phyloP scores from a whole-genome alignment of 371 early-diverging fungal species.

The Syncephalastrum monosporum region DNA sequence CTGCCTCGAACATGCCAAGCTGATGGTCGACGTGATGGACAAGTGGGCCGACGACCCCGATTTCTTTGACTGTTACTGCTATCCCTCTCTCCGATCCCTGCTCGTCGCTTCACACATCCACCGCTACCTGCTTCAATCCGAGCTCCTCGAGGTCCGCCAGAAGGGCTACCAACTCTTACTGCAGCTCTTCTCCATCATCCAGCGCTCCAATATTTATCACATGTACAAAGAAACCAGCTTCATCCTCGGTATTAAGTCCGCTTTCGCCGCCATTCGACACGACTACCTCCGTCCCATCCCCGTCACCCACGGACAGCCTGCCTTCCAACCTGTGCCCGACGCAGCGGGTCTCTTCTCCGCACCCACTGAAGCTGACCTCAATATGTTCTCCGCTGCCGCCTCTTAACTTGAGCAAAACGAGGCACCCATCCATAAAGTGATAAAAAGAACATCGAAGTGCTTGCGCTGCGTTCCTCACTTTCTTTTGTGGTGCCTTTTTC shows the following conservation, averaged over 20 bases:
- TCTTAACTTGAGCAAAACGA: conserved; percentile 9
- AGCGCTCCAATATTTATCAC: conserved; percentile 22
- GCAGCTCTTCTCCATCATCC: conserved; percentile 17
- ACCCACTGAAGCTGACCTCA: conserved; percentile 9
- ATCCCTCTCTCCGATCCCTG: conserved; percentile 20
- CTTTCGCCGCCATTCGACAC: conserved; percentile 13
- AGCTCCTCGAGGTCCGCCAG: conserved; percentile 20
- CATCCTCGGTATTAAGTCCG: conserved; percentile 19
- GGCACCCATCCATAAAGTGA: not conserved
- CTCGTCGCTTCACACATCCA: conserved; percentile 25
- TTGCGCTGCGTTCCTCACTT: conserved; percentile 1
- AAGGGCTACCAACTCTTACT: conserved; percentile 23
- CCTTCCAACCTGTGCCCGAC: conserved; percentile 2
- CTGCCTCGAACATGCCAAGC: conserved; percentile 20
- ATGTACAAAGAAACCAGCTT: conserved; percentile 24
- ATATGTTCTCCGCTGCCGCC: conserved; percentile 23
- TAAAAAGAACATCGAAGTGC: not conserved
- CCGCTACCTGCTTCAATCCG: conserved; percentile 19
- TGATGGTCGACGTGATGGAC: conserved; percentile 23
- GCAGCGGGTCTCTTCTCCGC: not conserved
- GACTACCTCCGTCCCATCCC: conserved; percentile 6
- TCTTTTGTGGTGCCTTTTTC: conserved; percentile 5
- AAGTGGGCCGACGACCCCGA: conserved; percentile 26
- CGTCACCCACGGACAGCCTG: too few species aligned
- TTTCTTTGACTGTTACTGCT: conserved; percentile 28